phyloP scores from a whole-genome alignment of 352 stramenopile species.

The Phytopythium delawarense region DNA sequence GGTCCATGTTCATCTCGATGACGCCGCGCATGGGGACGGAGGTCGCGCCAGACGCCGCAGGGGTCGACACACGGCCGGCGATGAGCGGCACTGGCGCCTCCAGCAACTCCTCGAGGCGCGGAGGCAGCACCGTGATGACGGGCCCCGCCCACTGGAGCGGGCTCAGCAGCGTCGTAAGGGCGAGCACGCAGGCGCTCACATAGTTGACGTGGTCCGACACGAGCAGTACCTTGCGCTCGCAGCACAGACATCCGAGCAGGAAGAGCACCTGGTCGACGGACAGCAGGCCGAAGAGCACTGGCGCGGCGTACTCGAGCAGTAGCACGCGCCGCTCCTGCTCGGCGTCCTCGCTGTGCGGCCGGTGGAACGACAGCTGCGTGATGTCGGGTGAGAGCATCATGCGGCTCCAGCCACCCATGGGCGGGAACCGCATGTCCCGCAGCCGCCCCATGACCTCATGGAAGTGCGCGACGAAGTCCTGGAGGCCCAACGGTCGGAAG shows the following conservation, averaged over 20 bases:
- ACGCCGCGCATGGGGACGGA: slow-evolving; percentile 57
- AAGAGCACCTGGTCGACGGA: slow-evolving; percentile 79
- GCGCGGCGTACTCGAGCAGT: slow-evolving; percentile 67
- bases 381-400: slow-evolving; percentile 51
- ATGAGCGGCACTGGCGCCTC: slow-evolving; percentile 78
- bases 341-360: slow-evolving; percentile 59
- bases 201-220: slow-evolving; percentile 74
- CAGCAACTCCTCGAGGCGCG: slow-evolving; percentile 61
- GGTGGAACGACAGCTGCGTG: slow-evolving; percentile 71
- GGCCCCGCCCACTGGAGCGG: slow-evolving; percentile 74
- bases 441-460: slow-evolving; percentile 55
- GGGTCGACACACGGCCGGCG: slow-evolving; percentile 64
- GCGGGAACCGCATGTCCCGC: slow-evolving; percentile 53
- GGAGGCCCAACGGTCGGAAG: slow-evolving; percentile 24
- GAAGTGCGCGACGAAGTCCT: slow-evolving; percentile 65
- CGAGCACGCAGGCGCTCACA: slow-evolving; percentile 71
- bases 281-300: slow-evolving; percentile 64
- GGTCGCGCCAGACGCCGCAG: slow-evolving; percentile 31
- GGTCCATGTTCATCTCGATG: slow-evolving; percentile 82
- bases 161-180: slow-evolving; percentile 60
- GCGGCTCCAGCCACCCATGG: slow-evolving; percentile 74
- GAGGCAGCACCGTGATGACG: slow-evolving; percentile 69
- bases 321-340: slow-evolving; percentile 51
- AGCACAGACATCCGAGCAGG: slow-evolving; percentile 69
- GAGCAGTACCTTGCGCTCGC: slow-evolving; percentile 72